Conservation (phyloP, 495 filamentous ascomycete genomes). For the Talaromyces trachyspermus region DNA sequence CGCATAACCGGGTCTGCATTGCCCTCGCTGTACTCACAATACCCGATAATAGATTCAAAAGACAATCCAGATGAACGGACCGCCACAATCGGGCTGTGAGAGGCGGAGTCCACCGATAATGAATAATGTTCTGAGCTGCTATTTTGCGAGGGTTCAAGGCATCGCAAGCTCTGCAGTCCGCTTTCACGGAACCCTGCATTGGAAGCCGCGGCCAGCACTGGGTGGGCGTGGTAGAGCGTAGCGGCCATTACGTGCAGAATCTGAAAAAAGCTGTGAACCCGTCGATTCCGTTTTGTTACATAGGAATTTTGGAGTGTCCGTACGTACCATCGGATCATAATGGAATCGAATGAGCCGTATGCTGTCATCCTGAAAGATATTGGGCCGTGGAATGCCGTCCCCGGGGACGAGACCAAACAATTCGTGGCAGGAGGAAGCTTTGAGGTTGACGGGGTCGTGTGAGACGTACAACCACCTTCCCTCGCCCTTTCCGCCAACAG, state of each 20-base stretch:
- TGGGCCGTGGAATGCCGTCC: conserved; percentile 22
- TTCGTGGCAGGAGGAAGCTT: conserved; percentile 16
- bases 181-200: conserved; percentile 84
- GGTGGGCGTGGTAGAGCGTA: conserved; percentile 62
- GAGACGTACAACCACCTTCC: conserved; percentile 83
- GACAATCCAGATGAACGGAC: conserved; percentile 72
- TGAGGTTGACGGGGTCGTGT: conserved; percentile 57
- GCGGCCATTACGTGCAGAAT: conserved; percentile 82
- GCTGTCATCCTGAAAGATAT: conserved; percentile 14
- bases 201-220: conserved; percentile 63
- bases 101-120: conserved; percentile 8
- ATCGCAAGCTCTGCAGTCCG: conserved; percentile 49
- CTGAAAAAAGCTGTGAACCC: conserved; percentile 43
- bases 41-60: conserved; percentile 72
- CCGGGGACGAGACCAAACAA: conserved; percentile 28
- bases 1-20: conserved; percentile 23
- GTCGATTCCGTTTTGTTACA: too few relatives aligned
- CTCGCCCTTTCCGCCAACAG: conserved; percentile 72
- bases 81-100: conserved; percentile 66
- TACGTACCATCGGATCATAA: conserved; percentile 85
- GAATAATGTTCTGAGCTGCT: conserved; percentile 2
- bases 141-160: conserved; percentile 24
- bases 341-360: conserved; percentile 75
- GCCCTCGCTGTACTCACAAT: conserved; percentile 26
- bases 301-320: too few relatives aligned